Conservation (phyloP, 2,329 filamentous ascomycete genomes). For the Neonectria magnoliae region DNA sequence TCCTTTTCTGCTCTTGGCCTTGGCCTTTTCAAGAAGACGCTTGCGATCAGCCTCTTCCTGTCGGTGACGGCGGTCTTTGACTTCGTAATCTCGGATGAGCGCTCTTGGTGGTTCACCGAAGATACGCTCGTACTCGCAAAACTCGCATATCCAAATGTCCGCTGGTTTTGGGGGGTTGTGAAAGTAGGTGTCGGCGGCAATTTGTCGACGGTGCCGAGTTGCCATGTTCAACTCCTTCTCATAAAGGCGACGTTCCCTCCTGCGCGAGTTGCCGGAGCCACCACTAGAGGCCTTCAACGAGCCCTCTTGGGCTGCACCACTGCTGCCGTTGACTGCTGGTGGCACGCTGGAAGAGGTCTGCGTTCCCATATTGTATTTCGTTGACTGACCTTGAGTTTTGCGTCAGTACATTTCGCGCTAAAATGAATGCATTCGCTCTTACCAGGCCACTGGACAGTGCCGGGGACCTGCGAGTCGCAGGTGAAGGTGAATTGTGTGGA, state of each 20-base stretch:
- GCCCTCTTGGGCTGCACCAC: conserved; percentile 47
- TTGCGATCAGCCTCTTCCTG: conserved; percentile 88
- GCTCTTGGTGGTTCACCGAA: conserved; percentile 88
- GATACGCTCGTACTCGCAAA: conserved; percentile 97
- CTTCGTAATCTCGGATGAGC: conserved; percentile 90
- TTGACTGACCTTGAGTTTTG: conserved; percentile 37
- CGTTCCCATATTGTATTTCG: conserved; percentile 34
- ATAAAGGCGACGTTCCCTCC: conserved; percentile 71
- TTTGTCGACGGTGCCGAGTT: conserved; percentile 79
- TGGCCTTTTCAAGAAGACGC: conserved; percentile 88
- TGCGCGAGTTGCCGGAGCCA: conserved; percentile 49
- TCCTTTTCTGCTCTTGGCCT: conserved; percentile 89
- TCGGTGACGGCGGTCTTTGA: conserved; percentile 87
- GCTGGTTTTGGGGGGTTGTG: conserved; percentile 75
- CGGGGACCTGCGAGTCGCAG: conserved; percentile 88
- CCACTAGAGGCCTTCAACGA: conserved; percentile 47
- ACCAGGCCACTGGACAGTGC: conserved; percentile 79
- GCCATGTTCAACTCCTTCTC: conserved; percentile 78
- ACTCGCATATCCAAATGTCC: conserved; percentile 95
- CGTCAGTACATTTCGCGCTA: conserved; percentile 10
- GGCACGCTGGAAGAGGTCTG: conserved; percentile 28
- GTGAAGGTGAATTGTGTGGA: conserved; percentile 97
- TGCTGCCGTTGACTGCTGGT: conserved; percentile 28
- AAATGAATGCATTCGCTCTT: conserved; percentile 31
- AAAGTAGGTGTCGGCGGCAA: conserved; percentile 80